Percentiles rank a stretch among this genome's conserved stretches.
Evolutionary conservation across 176 grass and related monocot genomes (phyloP).

Genomic region (Oropetium thomaeum): DNA sequence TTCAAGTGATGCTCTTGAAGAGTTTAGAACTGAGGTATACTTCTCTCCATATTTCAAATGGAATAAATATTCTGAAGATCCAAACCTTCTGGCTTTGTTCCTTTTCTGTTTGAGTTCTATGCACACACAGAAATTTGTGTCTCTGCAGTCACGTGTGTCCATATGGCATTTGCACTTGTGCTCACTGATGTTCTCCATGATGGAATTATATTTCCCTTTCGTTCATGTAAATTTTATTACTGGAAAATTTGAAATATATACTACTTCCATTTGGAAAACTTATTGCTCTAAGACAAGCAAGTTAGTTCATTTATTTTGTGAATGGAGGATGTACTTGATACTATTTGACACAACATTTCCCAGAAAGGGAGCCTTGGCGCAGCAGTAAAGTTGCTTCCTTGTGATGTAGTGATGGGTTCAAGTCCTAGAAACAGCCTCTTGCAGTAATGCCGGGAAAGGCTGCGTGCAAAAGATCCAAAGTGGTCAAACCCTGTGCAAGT

Average conservation of each 20-base stretch:
- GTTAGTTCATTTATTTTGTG: neutral
- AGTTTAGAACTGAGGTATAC: constrained; percentile 95
- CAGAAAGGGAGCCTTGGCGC: no score
- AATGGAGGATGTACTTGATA: neutral
- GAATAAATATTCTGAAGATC: constrained; percentile 21
- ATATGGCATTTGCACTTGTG: neutral
- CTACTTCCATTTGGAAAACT: neutral
- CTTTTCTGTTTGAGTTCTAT: neutral
- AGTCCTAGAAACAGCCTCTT: no score
- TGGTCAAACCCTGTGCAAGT: no score
- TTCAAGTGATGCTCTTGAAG: constrained; percentile 94
- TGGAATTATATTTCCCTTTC: neutral
- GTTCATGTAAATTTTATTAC: no score
- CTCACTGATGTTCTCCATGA: neutral
- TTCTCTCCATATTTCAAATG: constrained; percentile 14
- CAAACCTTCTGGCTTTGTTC: constrained; percentile 1
- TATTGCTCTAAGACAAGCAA: neutral
- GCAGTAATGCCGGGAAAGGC: no score
- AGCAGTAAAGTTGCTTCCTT: no score
- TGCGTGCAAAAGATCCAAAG: no score
- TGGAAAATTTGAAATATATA: neutral
- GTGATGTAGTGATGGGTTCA: no score
- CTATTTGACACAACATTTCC: neutral
- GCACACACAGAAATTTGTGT: neutral
- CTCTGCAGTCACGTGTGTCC: neutral